These are phyloP conservation scores for Cladosporium velox DNA, from an alignment of 2,329 filamentous ascomycete genomes.

Conservation along the genomic window DNA sequence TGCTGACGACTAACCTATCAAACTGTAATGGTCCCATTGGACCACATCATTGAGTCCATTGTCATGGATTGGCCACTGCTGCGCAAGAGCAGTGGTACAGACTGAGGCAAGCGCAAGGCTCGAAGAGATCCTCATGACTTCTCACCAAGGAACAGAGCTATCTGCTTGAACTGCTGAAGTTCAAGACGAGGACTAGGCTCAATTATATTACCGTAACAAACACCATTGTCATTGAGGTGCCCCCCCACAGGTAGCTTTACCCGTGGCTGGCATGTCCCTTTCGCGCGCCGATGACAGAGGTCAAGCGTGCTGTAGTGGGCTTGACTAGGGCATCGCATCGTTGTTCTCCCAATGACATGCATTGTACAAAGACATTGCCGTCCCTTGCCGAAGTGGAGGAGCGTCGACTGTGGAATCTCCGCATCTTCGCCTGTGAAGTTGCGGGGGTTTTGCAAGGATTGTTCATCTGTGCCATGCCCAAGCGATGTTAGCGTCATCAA, in stretches of 20 bases:
- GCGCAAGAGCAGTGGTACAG: conserved; percentile 26
- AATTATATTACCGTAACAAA: not conserved
- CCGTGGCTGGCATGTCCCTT: not conserved
- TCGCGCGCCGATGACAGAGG: conserved; percentile 7
- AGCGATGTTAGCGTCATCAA: conserved; percentile 2
- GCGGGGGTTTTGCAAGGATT: conserved; percentile 8
- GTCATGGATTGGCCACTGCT: conserved; percentile 51
- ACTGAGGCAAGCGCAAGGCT: conserved; percentile 1
- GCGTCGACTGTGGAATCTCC: not conserved
- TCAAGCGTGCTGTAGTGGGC: not conserved
- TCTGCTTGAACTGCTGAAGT: not conserved
- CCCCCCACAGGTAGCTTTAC: not conserved
- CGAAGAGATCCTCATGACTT: conserved; percentile 10
- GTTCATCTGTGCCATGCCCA: conserved; percentile 2
- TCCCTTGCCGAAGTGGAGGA: conserved; percentile 12
- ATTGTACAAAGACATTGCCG: conserved; percentile 2
- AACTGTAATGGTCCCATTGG: conserved; percentile 53
- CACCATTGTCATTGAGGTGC: not conserved
- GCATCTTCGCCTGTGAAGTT: conserved; percentile 1
- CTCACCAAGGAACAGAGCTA: not conserved
- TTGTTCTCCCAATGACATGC: not conserved
- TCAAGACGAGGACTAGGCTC: not conserved
- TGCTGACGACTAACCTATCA: conserved; percentile 49
- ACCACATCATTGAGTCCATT: conserved; percentile 52
- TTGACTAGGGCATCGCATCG: not conserved